Conservation (phyloP, 164 flowering plant genomes). For the Magnolia sinica region DNA sequence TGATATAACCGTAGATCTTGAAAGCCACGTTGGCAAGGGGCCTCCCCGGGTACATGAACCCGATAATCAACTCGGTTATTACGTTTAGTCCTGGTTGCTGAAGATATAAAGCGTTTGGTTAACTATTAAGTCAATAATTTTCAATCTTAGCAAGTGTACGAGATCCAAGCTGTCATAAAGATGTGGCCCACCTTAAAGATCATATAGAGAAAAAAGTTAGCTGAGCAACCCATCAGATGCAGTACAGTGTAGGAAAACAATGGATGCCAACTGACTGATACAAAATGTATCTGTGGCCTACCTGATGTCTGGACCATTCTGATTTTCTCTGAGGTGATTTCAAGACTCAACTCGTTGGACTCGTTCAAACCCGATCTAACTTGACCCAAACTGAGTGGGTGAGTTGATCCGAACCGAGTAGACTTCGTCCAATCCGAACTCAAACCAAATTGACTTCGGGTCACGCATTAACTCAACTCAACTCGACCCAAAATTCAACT, state of each 20-base stretch:
- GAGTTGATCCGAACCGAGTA: no score
- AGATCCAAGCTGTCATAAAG: background rate
- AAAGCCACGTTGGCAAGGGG: slow-evolving; percentile 62
- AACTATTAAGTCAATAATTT: background rate
- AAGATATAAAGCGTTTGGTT: background rate
- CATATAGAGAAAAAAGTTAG: background rate
- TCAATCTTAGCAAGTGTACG: background rate
- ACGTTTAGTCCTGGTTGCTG: slow-evolving; percentile 54
- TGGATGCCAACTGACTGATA: background rate
- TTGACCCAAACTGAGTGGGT: no score
- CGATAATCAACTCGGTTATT: slow-evolving; percentile 57
- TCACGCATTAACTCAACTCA: no score
- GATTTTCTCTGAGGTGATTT: no score
- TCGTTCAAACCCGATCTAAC: no score
- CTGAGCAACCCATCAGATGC: no score
- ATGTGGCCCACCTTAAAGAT: background rate
- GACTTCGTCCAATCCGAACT: no score
- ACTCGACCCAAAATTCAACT: no score
- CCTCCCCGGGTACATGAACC: slow-evolving; percentile 55
- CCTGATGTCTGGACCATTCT: no score
- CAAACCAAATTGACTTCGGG: no score
- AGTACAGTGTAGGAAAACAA: background rate
- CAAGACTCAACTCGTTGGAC: no score
- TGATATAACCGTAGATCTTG: slow-evolving; percentile 56
- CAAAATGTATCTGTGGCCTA: no score